Conservation (phyloP, 83 land plant species). For the Picea abies region DNA sequence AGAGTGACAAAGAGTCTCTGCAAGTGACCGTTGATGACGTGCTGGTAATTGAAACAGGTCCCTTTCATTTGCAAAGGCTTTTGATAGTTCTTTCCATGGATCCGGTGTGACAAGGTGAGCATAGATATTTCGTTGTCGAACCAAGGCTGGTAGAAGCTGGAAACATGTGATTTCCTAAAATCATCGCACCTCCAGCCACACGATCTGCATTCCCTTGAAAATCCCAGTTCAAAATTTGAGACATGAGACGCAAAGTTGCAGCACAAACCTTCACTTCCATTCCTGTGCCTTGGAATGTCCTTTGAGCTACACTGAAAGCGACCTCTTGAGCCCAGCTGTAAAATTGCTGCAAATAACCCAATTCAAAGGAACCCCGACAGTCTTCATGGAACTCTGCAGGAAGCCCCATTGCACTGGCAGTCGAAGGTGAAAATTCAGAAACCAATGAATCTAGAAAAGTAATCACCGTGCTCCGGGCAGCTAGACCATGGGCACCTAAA, state of each 20-base stretch:
- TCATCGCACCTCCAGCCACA: constrained; percentile 29
- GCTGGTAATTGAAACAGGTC: too few species aligned
- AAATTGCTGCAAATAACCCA: constrained; percentile 53
- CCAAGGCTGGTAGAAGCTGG: too few species aligned
- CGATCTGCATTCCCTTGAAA: constrained; percentile 48
- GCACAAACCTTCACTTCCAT: constrained; percentile 84
- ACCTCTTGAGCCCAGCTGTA: constrained; percentile 93
- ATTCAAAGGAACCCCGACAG: too few species aligned
- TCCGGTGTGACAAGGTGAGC: too few species aligned
- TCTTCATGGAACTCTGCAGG: too few species aligned
- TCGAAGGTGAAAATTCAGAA: constrained; percentile 77
- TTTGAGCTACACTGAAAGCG: constrained; percentile 55
- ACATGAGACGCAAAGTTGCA: constrained; percentile 80
- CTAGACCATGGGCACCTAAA: constrained; percentile 71
- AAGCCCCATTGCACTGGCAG: not conserved
- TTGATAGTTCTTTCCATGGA: too few species aligned
- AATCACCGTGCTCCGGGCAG: constrained; percentile 74
- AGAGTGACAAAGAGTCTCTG: too few species aligned
- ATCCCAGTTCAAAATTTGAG: constrained; percentile 95
- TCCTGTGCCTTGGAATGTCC: constrained; percentile 49
- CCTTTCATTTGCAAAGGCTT: too few species aligned
- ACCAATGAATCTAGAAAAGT: constrained; percentile 90
- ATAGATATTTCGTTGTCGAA: too few species aligned
- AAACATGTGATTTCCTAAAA: not conserved
- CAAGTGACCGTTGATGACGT: too few species aligned